phyloP scores from a whole-genome alignment of 345 rosid genomes.

The Salix viminalis region DNA sequence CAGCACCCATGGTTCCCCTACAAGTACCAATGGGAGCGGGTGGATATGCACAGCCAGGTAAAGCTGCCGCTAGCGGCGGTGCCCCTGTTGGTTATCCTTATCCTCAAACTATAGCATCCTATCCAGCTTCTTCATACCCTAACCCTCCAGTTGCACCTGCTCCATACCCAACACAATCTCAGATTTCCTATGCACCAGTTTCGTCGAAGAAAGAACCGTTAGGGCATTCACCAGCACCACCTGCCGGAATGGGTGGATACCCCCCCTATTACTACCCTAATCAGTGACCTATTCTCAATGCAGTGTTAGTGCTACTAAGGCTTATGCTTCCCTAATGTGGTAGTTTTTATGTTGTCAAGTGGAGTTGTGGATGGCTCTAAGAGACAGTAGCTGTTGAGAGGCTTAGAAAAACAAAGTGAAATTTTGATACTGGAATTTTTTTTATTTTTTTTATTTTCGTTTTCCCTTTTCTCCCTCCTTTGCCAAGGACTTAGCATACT shows the following conservation, averaged over 20 bases:
- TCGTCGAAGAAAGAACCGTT: conserved; percentile 35
- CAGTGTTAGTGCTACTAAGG: not conserved
- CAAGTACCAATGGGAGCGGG: conserved; percentile 33
- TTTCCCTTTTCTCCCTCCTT: no score
- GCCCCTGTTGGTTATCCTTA: conserved; percentile 41
- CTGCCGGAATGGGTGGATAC: conserved; percentile 50
- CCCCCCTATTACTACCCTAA: conserved; percentile 37
- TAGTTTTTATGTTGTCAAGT: not conserved
- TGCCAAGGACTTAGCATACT: not conserved
- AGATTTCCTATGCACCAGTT: conserved; percentile 29
- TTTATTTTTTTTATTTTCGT: no score
- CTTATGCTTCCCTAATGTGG: not conserved
- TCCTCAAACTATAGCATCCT: conserved; percentile 38
- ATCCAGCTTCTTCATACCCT: conserved; percentile 35
- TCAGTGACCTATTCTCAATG: conserved; percentile 2
- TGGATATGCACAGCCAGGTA: conserved; percentile 48
- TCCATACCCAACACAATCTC: conserved; percentile 36
- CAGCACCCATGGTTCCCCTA: conserved; percentile 33
- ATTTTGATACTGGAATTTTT: not conserved
- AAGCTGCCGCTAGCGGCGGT: conserved; percentile 23
- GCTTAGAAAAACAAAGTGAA: conserved; percentile 1
- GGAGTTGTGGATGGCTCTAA: not conserved
- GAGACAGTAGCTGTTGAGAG: not conserved
- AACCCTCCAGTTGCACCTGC: conserved; percentile 37
- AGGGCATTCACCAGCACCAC: conserved; percentile 30